Evolutionary conservation across 345 rosid genomes (phyloP).

Genomic region (Salix arbutifolia): DNA sequence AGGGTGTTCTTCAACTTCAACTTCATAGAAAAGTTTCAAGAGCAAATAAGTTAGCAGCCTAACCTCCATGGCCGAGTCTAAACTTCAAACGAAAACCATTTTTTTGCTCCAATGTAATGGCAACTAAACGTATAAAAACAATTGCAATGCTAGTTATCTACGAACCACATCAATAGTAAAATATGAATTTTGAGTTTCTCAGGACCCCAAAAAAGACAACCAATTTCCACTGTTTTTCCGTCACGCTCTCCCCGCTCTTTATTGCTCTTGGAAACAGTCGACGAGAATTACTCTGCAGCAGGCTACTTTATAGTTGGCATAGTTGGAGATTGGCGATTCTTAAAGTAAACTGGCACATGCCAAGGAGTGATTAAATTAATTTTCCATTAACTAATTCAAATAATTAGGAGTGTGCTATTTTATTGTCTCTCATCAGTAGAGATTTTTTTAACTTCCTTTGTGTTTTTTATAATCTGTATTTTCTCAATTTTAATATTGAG

Average conservation of each 20-base stretch:
- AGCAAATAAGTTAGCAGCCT: not conserved
- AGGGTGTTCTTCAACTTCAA: conserved; percentile 36
- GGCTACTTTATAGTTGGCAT: not conserved
- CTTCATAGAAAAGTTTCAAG: conserved; percentile 13
- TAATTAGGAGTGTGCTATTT: too few relatives aligned
- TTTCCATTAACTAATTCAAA: too few relatives aligned
- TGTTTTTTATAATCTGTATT: too few relatives aligned
- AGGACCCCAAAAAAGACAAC: not conserved
- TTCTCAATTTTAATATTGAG: too few relatives aligned
- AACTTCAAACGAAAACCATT: not conserved
- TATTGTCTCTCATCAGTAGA: too few relatives aligned
- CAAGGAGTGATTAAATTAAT: not conserved
- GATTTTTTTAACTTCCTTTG: too few relatives aligned
- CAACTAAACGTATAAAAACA: not conserved
- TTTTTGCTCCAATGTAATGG: not conserved
- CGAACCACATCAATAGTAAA: not conserved
- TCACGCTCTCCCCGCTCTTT: not conserved
- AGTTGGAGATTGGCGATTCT: too few relatives aligned
- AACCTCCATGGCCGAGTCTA: not conserved
- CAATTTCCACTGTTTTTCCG: not conserved
- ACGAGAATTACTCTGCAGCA: not conserved
- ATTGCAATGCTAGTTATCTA: too few relatives aligned
- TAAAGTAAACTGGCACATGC: not conserved
- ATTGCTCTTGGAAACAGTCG: not conserved
- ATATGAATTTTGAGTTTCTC: not conserved